Conservation (phyloP, 805 yeast species). For the Wickerhamiella lipophila region DNA sequence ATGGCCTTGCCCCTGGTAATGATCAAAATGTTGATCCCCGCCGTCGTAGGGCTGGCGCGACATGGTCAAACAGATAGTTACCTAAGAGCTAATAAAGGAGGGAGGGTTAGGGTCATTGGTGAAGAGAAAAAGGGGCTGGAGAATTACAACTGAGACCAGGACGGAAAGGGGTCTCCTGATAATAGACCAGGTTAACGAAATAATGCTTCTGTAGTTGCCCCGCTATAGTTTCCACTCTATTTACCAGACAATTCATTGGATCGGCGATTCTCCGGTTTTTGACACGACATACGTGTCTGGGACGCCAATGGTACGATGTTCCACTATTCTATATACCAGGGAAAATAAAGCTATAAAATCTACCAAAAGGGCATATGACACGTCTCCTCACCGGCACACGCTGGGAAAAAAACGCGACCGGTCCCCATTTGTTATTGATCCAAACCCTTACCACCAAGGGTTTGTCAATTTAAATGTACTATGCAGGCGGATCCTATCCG, state of each 20-base stretch:
- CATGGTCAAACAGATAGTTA: slow-evolving; percentile 6
- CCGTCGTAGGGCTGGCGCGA: slow-evolving; percentile 14
- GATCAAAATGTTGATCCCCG: slow-evolving; percentile 23
- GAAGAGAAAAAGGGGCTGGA: slow-evolving; percentile 2
- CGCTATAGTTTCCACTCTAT: background rate
- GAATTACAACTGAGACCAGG: background rate
- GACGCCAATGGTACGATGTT: background rate
- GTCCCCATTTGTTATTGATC: background rate
- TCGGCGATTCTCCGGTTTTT: background rate
- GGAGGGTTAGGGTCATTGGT: background rate
- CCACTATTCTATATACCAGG: no score
- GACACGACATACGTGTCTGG: background rate
- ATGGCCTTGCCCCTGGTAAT: slow-evolving; percentile 32
- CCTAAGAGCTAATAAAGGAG: slow-evolving; percentile 6
- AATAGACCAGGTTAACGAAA: background rate
- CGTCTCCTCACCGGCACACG: background rate
- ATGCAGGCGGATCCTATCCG: background rate
- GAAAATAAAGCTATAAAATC: no score
- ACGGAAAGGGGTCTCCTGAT: background rate
- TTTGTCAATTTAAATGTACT: background rate
- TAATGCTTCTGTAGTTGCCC: no score
- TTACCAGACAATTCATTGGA: background rate
- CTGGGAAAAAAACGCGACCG: background rate
- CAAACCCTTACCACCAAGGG: background rate
- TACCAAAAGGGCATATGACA: no score